A percentile compares a stretch with the other conserved stretches of the same genome.
phyloP scores from a whole-genome alignment of 2,329 filamentous ascomycete genomes.

The Ceratocystiopsis brevicomis region DNA sequence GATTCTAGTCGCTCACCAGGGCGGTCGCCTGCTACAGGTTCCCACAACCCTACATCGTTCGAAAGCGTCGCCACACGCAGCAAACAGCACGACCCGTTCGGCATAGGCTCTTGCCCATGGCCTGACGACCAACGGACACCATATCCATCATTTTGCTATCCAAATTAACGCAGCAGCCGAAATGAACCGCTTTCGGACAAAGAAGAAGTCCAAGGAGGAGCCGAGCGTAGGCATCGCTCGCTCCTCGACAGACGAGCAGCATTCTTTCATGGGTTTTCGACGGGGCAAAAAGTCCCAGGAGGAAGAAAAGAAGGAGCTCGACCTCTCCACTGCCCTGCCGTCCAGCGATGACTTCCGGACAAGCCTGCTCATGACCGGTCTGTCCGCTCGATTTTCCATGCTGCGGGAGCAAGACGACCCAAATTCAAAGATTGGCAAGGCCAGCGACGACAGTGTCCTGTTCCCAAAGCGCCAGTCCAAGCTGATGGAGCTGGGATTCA shows the following conservation, averaged over 20 bases:
- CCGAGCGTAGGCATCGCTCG: slow-evolving; percentile 14
- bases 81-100: too few relatives aligned
- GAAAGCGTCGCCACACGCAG: too few relatives aligned
- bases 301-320: slow-evolving; percentile 44
- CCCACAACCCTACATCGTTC: too few relatives aligned
- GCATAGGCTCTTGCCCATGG: too few relatives aligned
- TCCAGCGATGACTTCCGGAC: slow-evolving; percentile 82
- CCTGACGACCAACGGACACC: too few relatives aligned
- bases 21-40: too few relatives aligned
- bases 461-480: slow-evolving; percentile 66
- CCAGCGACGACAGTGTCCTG: slow-evolving; percentile 84
- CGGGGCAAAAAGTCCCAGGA: slow-evolving; percentile 34
- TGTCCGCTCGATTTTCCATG: slow-evolving; percentile 95
- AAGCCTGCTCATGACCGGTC: slow-evolving; percentile 83
- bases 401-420: slow-evolving; percentile 87
- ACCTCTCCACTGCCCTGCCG: slow-evolving; percentile 57
- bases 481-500: slow-evolving; percentile 48
- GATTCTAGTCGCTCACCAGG: too few relatives aligned
- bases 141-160: too few relatives aligned
- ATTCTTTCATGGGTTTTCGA: slow-evolving; percentile 29
- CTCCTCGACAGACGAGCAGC: slow-evolving; percentile 35
- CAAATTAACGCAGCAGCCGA: slow-evolving; percentile 4
- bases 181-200: slow-evolving; percentile 64
- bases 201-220: slow-evolving; percentile 50
- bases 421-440: slow-evolving; percentile 73